These are phyloP conservation scores for Thalassiosira mediterranea DNA, from an alignment of 352 stramenopile species.

Conservation along the genomic window DNA sequence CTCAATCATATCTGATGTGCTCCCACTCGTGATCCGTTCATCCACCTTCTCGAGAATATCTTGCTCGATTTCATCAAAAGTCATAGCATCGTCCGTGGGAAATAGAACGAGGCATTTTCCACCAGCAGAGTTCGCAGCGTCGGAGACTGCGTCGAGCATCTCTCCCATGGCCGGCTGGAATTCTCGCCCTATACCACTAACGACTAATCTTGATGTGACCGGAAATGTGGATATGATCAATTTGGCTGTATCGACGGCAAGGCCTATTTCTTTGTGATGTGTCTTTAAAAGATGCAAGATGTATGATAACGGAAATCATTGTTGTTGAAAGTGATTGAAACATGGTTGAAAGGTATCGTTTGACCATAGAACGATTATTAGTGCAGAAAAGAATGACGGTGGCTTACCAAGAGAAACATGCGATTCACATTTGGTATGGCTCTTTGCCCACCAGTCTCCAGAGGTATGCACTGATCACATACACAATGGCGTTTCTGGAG, in stretches of 20 bases:
- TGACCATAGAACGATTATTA: neutral
- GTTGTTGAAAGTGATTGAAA: neutral
- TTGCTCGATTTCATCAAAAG: conserved; percentile 52
- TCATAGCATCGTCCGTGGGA: conserved; percentile 60
- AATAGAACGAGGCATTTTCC: conserved; percentile 61
- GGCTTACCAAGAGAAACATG: conserved; percentile 59
- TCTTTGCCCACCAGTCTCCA: conserved; percentile 3
- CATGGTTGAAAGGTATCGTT: neutral
- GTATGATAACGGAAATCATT: neutral
- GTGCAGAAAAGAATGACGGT: too few species aligned
- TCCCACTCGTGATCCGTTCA: neutral
- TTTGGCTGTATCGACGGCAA: conserved; percentile 72
- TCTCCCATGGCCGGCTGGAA: conserved; percentile 65
- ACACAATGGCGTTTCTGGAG: conserved; percentile 60
- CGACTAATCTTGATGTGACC: conserved; percentile 45
- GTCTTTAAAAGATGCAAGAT: neutral
- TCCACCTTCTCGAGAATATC: neutral
- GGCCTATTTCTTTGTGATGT: conserved; percentile 66
- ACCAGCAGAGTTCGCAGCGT: conserved; percentile 6
- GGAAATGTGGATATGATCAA: conserved; percentile 66
- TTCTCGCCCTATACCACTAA: conserved; percentile 56
- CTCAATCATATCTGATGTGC: neutral
- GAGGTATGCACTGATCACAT: conserved; percentile 42
- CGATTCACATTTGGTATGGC: conserved; percentile 34
- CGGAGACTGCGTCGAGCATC: conserved; percentile 48